Evolutionary conservation across 345 rosid species (phyloP).

Genomic region (Bretschneidera sinensis): DNA sequence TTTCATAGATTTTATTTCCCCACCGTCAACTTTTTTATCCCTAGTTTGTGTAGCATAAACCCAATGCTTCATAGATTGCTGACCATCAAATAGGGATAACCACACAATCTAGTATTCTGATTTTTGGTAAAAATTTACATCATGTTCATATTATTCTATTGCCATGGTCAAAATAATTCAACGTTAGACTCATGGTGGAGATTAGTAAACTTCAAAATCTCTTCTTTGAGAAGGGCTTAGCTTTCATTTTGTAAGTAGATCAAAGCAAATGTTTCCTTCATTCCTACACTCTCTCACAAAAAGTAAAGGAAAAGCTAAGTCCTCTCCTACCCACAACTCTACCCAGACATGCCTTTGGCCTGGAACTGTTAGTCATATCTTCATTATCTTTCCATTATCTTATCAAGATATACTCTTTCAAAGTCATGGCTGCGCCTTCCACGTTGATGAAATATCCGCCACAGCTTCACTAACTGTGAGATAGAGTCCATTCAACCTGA

Average conservation of each 20-base stretch:
- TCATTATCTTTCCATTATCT: not conserved
- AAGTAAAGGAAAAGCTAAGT: constrained; percentile 1
- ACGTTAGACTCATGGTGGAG: too few relatives aligned
- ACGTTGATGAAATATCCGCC: constrained; percentile 34
- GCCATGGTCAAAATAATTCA: too few relatives aligned
- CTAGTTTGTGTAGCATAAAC: too few relatives aligned
- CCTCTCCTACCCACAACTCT: constrained; percentile 10
- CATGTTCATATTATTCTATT: too few relatives aligned
- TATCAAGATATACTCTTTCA: constrained; percentile 10
- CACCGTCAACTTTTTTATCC: too few relatives aligned
- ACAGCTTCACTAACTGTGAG: constrained; percentile 35
- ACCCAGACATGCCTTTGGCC: constrained; percentile 1
- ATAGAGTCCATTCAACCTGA: constrained; percentile 32
- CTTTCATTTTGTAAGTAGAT: not conserved
- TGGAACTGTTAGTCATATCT: not conserved
- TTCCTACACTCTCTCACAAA: constrained; percentile 3
- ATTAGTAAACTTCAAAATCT: constrained; percentile 10
- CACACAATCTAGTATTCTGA: too few relatives aligned
- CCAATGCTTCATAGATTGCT: too few relatives aligned
- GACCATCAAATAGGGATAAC: too few relatives aligned
- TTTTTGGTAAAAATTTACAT: too few relatives aligned
- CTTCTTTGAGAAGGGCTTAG: not conserved
- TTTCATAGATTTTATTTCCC: too few relatives aligned
- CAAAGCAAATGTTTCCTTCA: not conserved
- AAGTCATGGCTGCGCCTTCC: constrained; percentile 30